Base-by-base conservation (phyloP, 2,329 filamentous ascomycete species). In the Neoarthrinium moseri region DNA sequence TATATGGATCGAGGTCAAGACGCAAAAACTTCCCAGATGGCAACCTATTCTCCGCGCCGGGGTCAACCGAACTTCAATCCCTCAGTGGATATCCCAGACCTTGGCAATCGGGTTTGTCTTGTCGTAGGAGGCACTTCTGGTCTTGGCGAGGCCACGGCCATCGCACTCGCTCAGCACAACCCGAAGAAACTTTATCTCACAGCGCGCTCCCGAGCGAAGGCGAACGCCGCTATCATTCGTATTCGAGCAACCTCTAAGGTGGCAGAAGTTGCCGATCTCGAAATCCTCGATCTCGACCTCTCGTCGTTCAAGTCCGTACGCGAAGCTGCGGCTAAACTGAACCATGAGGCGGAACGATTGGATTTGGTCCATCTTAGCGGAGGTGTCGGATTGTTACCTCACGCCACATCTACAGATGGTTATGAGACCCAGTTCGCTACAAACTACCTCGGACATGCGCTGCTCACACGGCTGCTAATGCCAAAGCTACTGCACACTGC, bases 341-440 rank as follows among this genome's bases (percentile, higher is more conserved):
- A 52, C 0, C 37, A 53, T 2, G 47, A 60, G n/a, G 55, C 56
- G 21, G 40, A 51, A 3, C 53, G 57, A 6, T 53, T 73, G 1
- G 69, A 73, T 51, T 62, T 71, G 27, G 54, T 73, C 3, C 58
- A 71, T 22, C 59, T 62, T 18, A 72, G 71, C 42, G 69, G 67
- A 0, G 70, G 70, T 0, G 58, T 69, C 23, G 66, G 70, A 55
- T 60, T 56, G 1, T 34, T 49, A 11, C 56, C 64, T 3, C 51
- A 63, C 0, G 26, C 27, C 27, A 43, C 18, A n/a, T 23, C 42
- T 5, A 17, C 12, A 5, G 21, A 44, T 2, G 69, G 69, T 10
- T 73, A 72, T 48, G 72, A 75, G 48, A 51, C 65, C 6, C 63
- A 71, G 36, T 72, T 73, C 45, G 69, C 62, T 1, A 69, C 64